phyloP scores from a whole-genome alignment of 768 basidiomycete genomes.

The Pulveroboletus sp. region DNA sequence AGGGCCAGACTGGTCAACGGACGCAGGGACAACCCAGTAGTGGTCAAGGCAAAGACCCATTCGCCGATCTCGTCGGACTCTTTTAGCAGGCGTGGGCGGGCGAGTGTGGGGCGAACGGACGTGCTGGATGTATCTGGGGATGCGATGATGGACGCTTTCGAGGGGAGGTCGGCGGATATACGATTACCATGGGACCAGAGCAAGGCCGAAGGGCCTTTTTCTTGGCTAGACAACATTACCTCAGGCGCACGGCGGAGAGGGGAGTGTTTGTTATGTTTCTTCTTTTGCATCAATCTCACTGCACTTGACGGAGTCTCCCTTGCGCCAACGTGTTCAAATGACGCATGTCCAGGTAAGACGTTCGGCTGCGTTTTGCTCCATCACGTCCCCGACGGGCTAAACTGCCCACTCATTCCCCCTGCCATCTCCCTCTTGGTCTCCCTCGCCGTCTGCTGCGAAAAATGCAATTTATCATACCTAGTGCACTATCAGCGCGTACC shows the following conservation, averaged over 20 bases:
- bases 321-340: no score
- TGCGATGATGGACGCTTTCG: constrained; percentile 4
- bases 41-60: constrained; percentile 66
- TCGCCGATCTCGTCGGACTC: constrained; percentile 76
- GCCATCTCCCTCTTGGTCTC: constrained; percentile 53
- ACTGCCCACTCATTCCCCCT: constrained; percentile 41
- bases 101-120: neutral
- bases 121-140: neutral
- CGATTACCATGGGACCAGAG: neutral
- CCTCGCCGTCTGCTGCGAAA: constrained; percentile 56
- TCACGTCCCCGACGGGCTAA: constrained; percentile 50
- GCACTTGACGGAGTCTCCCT: neutral
- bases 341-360: no score
- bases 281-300: constrained; percentile 7
- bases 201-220: neutral
- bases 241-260: neutral
- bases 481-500: no score
- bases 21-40: constrained; percentile 23
- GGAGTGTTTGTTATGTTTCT: constrained; percentile 6
- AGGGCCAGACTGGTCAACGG: constrained; percentile 14
- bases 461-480: constrained; percentile 52
- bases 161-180: neutral
- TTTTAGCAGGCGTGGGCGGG: constrained; percentile 42
- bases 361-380: constrained; percentile 40
- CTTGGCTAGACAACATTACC: neutral